Evolutionary conservation across 768 basidiomycete genomes (phyloP), one percentile per base, ranked within the genome.

Genomic region (Serendipita sp.): DNA sequence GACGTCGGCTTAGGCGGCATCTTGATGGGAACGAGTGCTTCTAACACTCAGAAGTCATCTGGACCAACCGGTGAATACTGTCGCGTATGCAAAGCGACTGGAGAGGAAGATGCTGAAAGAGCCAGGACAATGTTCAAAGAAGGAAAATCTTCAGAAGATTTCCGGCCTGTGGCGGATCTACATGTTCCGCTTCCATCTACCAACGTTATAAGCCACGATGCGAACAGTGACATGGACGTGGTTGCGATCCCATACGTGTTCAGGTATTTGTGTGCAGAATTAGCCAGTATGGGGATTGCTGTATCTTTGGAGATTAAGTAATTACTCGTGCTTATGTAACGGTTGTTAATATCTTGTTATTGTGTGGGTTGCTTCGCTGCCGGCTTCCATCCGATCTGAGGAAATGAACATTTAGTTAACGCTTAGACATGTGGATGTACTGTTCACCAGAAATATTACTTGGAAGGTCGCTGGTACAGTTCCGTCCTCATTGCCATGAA

Each of bases 221-320:
- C 75, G 63, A 86, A 85, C 74, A 85, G 87, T 15, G 85, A 92
- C 68, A 82, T 99, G 73, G 96, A 97, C 73, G 86, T 99, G 53
- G 85, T 99, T 62, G 95, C 95, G 11, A 82, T 99, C 23, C 96
- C 96, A 4, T 97, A 89, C 70, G 93, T 95, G 62, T 95, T 96
- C 75, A 80, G 91, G 58, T 91, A 93, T 76, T 80, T 97, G 10
- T 93, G 94, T 71, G 88, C 94, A 2, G 96, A 99, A 76, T 76
- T 99, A 69, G 94, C 94, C n/a, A 87, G 91, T 16, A 98, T 98
- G 95, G 95, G 96, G 52, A 97, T 99, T 69, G 83, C 87, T 40
- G 81, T 98, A 62, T 88, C 90, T 55, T 74, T 98, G 58, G 85
- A 88, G 71, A 82, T 94, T 62, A 80, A 73, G 62, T 89, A 69